These are phyloP conservation scores for Heliosperma pusillum DNA, from an alignment of 148 eudicot species.

Conservation along the genomic window DNA sequence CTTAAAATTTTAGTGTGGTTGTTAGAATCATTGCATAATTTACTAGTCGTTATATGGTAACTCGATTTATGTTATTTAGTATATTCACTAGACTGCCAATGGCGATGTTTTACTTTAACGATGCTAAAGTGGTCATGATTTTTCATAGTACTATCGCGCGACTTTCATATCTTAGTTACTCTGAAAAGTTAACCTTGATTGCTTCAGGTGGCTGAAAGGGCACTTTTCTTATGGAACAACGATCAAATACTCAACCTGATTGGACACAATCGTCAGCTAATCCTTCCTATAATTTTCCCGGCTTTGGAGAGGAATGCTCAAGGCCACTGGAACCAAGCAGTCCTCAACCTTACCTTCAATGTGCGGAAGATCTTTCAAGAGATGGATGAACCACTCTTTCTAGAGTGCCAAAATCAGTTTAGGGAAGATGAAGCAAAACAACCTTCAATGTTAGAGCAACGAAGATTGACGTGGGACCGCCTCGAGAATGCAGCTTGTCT, in stretches of 20 bases:
- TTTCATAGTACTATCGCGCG: too few relatives aligned
- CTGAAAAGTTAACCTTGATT: conserved; percentile 5
- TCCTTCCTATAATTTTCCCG: conserved; percentile 74
- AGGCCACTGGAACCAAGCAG: conserved; percentile 89
- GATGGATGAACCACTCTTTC: conserved; percentile 72
- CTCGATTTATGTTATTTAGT: neutral
- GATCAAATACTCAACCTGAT: conserved; percentile 81
- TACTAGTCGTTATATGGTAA: neutral
- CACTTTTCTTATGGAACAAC: conserved; percentile 87
- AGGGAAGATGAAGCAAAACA: conserved; percentile 52
- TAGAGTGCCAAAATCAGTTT: conserved; percentile 52
- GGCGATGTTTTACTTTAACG: too few relatives aligned
- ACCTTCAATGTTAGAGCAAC: conserved; percentile 39
- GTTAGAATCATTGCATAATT: neutral
- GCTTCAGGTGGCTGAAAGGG: conserved; percentile 91
- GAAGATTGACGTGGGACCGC: conserved; percentile 65
- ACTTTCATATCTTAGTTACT: neutral
- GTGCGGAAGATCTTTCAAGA: conserved; percentile 72
- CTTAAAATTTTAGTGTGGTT: neutral
- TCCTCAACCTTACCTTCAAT: conserved; percentile 73
- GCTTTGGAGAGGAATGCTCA: conserved; percentile 71
- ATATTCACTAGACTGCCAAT: neutral
- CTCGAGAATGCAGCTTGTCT: conserved; percentile 75
- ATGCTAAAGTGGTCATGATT: too few relatives aligned
- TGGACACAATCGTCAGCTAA: conserved; percentile 64